These are phyloP conservation scores for Spiromastix sp. DNA, from an alignment of 2,329 filamentous ascomycete species.

Conservation along the genomic window DNA sequence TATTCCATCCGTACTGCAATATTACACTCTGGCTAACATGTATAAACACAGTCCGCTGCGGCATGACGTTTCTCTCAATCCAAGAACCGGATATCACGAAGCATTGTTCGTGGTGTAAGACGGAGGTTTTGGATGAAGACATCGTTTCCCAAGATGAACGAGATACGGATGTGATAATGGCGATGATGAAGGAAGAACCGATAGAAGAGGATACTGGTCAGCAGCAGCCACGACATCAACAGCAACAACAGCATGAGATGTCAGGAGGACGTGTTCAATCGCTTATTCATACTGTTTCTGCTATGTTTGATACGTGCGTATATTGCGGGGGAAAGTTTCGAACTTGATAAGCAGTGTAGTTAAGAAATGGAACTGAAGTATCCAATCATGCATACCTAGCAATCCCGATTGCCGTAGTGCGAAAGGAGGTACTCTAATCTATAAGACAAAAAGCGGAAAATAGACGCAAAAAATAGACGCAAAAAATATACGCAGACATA, in stretches of 20 bases:
- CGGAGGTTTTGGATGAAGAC: conserved; percentile 22
- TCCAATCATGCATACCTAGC: too few species aligned
- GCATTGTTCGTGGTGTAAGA: conserved; percentile 43
- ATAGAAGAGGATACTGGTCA: too few species aligned
- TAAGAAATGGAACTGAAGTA: too few species aligned
- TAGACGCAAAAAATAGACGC: too few species aligned
- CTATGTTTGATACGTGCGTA: conserved; percentile 10
- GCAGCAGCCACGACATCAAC: too few species aligned
- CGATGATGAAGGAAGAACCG: too few species aligned
- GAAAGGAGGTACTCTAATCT: too few species aligned
- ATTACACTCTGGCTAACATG: conserved; percentile 5
- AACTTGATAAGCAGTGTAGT: background rate
- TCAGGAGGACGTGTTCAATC: too few species aligned
- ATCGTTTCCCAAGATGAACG: conserved; percentile 8
- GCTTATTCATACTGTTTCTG: conserved; percentile 5
- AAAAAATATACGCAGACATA: too few species aligned
- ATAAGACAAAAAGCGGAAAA: too few species aligned
- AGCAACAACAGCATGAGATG: too few species aligned
- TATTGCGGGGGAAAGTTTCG: conserved; percentile 13
- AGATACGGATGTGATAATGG: conserved; percentile 5
- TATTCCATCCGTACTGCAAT: background rate
- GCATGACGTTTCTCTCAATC: conserved; percentile 44
- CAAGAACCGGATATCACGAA: conserved; percentile 45
- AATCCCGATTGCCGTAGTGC: too few species aligned
- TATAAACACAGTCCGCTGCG: conserved; percentile 36